These are phyloP conservation scores for Trichoderma sp. DNA, from an alignment of 2,329 filamentous ascomycete species.

Conservation along the genomic window DNA sequence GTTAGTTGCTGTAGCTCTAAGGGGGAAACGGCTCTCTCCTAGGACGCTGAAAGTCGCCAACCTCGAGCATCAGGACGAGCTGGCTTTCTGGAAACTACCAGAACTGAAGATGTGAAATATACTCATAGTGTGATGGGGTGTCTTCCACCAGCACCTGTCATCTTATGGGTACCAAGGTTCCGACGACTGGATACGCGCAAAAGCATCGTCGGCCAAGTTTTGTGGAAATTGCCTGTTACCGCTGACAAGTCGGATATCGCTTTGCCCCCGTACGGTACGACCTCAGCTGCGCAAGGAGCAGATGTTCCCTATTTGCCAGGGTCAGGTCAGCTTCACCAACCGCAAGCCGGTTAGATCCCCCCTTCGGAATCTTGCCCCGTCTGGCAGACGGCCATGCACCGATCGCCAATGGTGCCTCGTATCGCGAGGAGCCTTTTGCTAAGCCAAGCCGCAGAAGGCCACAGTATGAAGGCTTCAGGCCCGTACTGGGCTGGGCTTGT, in stretches of 20 bases:
- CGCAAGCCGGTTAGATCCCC: slow-evolving; percentile 3
- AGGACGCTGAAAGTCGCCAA: not conserved
- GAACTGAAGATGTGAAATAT: not conserved
- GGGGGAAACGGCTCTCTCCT: not conserved
- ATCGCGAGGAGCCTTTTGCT: slow-evolving; percentile 5
- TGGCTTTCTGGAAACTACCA: not conserved
- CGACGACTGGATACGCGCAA: not conserved
- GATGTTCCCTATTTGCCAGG: not conserved
- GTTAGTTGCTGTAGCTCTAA: not conserved
- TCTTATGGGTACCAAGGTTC: not conserved
- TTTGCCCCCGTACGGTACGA: not conserved
- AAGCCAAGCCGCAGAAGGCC: not conserved
- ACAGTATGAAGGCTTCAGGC: not conserved
- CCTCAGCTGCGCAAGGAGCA: slow-evolving; percentile 15
- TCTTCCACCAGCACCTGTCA: not conserved
- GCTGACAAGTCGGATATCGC: not conserved
- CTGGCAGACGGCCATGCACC: slow-evolving; percentile 2
- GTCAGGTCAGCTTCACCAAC: slow-evolving; percentile 11
- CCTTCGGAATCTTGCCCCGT: slow-evolving; percentile 15
- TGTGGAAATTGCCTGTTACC: slow-evolving; percentile 8
- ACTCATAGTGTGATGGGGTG: not conserved
- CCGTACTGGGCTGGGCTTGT: slow-evolving; percentile 1
- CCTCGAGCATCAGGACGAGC: not conserved
- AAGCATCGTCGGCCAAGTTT: not conserved
- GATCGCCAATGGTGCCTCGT: slow-evolving; percentile 16